Evolutionary conservation across 306 rosid genomes (phyloP).

Genomic region (Prunus davidiana): DNA sequence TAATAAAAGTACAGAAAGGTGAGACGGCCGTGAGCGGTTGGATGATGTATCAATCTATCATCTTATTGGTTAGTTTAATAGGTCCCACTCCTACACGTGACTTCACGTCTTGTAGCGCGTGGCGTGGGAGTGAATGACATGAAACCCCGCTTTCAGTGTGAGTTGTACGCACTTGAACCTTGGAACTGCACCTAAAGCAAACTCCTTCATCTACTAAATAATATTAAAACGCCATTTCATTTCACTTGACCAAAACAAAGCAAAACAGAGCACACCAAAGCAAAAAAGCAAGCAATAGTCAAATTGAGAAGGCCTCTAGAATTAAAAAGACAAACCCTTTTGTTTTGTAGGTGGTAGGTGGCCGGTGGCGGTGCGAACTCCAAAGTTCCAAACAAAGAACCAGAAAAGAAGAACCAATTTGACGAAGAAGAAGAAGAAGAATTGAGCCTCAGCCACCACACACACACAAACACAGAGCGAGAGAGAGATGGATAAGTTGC

Average conservation of each 20-base stretch:
- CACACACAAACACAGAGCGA: not conserved
- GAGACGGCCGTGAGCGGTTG: not conserved
- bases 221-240: not conserved
- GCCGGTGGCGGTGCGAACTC: not conserved
- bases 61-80: not conserved
- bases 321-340: not conserved
- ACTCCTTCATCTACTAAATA: not conserved
- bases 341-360: not conserved
- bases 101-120: not conserved
- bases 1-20: not conserved
- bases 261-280: not conserved
- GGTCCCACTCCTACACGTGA: not conserved
- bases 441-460: not conserved
- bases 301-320: not conserved
- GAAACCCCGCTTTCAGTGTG: too few relatives aligned
- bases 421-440: not conserved
- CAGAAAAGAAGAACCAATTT: not conserved
- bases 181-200: conserved; percentile 30
- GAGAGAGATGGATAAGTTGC: conserved; percentile 43
- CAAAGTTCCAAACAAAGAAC: not conserved
- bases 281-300: not conserved
- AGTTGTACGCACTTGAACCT: conserved; percentile 23
- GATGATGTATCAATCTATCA: not conserved
- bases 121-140: not conserved
- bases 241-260: not conserved